phyloP scores from a whole-genome alignment of 2,329 filamentous ascomycete species.

The Bipolaris sorokiniana region DNA sequence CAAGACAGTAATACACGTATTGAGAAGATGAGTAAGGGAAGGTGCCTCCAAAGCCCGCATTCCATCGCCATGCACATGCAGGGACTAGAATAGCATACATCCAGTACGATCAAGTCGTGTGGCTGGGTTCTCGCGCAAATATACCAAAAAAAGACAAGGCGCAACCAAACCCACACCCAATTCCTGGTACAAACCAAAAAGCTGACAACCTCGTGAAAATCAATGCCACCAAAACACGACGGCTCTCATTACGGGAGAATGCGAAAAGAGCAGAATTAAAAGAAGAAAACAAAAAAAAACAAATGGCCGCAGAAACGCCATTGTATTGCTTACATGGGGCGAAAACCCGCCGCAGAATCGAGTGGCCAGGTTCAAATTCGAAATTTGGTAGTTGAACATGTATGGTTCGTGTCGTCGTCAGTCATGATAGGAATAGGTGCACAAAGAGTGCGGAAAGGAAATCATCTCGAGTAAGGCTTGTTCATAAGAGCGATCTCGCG shows the following conservation, averaged over 20 bases:
- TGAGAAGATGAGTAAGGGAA: slow-evolving; percentile 14
- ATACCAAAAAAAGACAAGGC: slow-evolving; percentile 11
- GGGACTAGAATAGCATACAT: slow-evolving; percentile 16
- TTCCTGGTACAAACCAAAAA: slow-evolving; percentile 9
- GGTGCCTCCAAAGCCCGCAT: slow-evolving; percentile 2
- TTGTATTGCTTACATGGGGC: slow-evolving; percentile 10
- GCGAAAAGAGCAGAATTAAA: background rate
- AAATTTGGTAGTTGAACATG: slow-evolving; percentile 31
- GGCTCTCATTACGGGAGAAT: slow-evolving; percentile 9
- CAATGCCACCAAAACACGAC: background rate
- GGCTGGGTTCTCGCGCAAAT: slow-evolving; percentile 19
- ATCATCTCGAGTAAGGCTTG: slow-evolving; percentile 80
- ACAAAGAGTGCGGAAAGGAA: slow-evolving; percentile 8
- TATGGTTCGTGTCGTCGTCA: slow-evolving; percentile 28
- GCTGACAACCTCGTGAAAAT: slow-evolving; percentile 8
- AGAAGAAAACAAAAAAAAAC: slow-evolving; percentile 2
- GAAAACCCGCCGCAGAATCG: slow-evolving; percentile 12
- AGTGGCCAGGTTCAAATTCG: slow-evolving; percentile 10
- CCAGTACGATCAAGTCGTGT: slow-evolving; percentile 25
- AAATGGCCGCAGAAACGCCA: slow-evolving; percentile 13
- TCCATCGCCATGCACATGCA: slow-evolving; percentile 14
- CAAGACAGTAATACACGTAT: slow-evolving; percentile 26
- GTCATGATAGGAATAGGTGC: slow-evolving; percentile 22
- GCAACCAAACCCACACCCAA: background rate
- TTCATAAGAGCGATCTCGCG: slow-evolving; percentile 96